Percentiles rank a stretch among this genome's conserved stretches.
Conservation (phyloP, 2,329 filamentous ascomycete species). For the Microcyclospora pomicola region DNA sequence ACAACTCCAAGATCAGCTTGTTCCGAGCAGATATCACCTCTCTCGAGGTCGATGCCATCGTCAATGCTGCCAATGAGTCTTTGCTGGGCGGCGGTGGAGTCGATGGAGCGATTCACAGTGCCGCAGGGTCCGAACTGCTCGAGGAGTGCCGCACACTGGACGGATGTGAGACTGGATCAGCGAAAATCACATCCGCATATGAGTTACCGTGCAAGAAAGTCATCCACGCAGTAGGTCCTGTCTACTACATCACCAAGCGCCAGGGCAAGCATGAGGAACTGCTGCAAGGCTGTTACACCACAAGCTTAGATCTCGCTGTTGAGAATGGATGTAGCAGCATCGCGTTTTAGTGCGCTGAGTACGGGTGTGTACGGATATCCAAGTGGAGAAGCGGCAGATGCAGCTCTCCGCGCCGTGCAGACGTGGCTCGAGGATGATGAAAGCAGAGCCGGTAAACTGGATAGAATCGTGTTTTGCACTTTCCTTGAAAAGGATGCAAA, state of each 20-base stretch:
- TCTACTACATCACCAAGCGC: constrained; percentile 42
- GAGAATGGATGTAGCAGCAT: constrained; percentile 53
- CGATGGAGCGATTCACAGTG: constrained; percentile 60
- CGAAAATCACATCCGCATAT: constrained; percentile 73
- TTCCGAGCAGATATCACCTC: constrained; percentile 70
- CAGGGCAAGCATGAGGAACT: constrained; percentile 28
- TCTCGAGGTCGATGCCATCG: constrained; percentile 65
- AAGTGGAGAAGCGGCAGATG: constrained; percentile 53
- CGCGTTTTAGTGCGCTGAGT: constrained; percentile 72
- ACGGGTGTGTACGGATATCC: constrained; percentile 89
- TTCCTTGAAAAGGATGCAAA: constrained; percentile 65
- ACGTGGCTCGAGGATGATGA: constrained; percentile 38
- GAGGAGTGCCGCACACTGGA: constrained; percentile 56
- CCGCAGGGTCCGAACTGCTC: constrained; percentile 56
- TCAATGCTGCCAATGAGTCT: constrained; percentile 76
- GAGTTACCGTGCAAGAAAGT: constrained; percentile 61
- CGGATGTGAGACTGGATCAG: constrained; percentile 64
- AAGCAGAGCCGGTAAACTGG: constrained; percentile 36
- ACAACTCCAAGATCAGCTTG: constrained; percentile 60
- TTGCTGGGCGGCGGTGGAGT: constrained; percentile 85
- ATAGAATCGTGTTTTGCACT: constrained; percentile 71
- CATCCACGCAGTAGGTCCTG: constrained; percentile 82
- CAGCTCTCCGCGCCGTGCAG: constrained; percentile 50
- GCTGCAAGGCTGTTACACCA: constrained; percentile 53
- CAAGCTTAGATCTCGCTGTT: constrained; percentile 58